Base-by-base conservation (phyloP, 2,329 filamentous ascomycete species). In the Trichoderma simmonsii region DNA sequence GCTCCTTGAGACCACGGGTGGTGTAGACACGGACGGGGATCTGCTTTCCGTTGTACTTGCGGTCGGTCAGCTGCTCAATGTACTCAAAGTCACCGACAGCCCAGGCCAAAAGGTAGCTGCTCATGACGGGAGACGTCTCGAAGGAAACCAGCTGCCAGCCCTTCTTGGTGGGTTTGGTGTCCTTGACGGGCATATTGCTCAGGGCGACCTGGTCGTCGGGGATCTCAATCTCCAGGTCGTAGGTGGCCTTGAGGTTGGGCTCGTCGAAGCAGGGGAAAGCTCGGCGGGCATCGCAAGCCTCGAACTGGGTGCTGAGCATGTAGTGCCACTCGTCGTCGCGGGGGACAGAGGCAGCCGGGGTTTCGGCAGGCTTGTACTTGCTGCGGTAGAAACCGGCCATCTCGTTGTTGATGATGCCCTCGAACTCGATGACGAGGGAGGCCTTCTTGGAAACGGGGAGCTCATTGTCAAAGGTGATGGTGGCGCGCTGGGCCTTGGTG, bases 211-310 rank as follows among this genome's bases (percentile, higher is more conserved):
- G 92, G 76, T 95, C 93, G 61, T 92, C 91, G 18, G 96, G 95
- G 61, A 98, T 88, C 84, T 98, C 95, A 74, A 99, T 92, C 78
- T 94, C 88, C 73, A 99, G 93, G 81, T 98, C 95, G 79, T 98
- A 98, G 3, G 94, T 95, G 12, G 96, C 94, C 84, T 99, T 99
- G 75, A 98, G 88, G 78, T 97, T 97, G 56, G 96, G 96, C 84
- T 99, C 96, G 79, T 99, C 96, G 79, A 98, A 98, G 85, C 96
- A 99, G 62, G 96, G 96, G 83, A 99, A 98, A 9, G 96, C 95
- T 76, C 95, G 89, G 75, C 96, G 92, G 73, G 96, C 96, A 83
- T 99, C 96, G 79, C 94, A 97, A 60, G 95, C 92, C 85, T 99
- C 96, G 79, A 99, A 99, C 81, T 99, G 96, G 63, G 96, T 99